Conservation (phyloP, 805 yeast genomes). For the Yarrowia sp. region DNA sequence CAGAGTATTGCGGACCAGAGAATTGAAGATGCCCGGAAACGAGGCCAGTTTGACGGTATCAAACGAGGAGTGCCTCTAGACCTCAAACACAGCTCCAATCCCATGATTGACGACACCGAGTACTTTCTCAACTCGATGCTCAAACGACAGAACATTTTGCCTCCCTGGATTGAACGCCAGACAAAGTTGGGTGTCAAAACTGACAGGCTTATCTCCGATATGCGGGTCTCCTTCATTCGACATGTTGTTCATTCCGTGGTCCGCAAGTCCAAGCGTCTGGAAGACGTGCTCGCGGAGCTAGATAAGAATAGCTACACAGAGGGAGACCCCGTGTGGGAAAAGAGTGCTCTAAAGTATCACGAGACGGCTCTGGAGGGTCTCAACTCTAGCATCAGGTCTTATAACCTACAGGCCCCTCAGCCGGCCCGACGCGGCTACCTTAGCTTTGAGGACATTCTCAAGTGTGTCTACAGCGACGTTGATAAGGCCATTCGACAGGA, state of each 20-base stretch:
- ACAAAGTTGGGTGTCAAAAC: constrained; percentile 51
- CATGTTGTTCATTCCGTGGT: constrained; percentile 13
- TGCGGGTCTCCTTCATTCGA: not conserved
- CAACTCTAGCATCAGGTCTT: constrained; percentile 53
- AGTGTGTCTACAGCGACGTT: constrained; percentile 41
- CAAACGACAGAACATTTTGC: constrained; percentile 66
- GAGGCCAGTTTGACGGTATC: constrained; percentile 64
- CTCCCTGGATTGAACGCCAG: constrained; percentile 89
- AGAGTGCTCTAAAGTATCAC: constrained; percentile 37
- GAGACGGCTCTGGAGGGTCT: constrained; percentile 41
- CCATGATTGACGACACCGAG: constrained; percentile 63
- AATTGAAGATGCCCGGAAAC: constrained; percentile 67
- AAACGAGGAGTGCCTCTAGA: constrained; percentile 60
- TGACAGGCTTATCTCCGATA: constrained; percentile 37
- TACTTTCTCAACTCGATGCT: constrained; percentile 76
- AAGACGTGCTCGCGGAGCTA: not conserved
- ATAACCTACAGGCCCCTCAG: constrained; percentile 61
- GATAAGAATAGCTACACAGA: not conserved
- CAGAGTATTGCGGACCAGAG: constrained; percentile 68
- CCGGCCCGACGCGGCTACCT: constrained; percentile 58
- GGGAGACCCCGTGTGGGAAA: constrained; percentile 41
- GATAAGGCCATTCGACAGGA: constrained; percentile 27
- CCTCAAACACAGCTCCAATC: constrained; percentile 45
- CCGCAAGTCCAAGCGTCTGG: not conserved
- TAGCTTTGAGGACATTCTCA: constrained; percentile 44